Percentiles rank a stretch among this genome's conserved stretches.
These are phyloP conservation scores for Blumeriella jaapii DNA, from an alignment of 2,329 filamentous ascomycete genomes.

Conservation along the genomic window DNA sequence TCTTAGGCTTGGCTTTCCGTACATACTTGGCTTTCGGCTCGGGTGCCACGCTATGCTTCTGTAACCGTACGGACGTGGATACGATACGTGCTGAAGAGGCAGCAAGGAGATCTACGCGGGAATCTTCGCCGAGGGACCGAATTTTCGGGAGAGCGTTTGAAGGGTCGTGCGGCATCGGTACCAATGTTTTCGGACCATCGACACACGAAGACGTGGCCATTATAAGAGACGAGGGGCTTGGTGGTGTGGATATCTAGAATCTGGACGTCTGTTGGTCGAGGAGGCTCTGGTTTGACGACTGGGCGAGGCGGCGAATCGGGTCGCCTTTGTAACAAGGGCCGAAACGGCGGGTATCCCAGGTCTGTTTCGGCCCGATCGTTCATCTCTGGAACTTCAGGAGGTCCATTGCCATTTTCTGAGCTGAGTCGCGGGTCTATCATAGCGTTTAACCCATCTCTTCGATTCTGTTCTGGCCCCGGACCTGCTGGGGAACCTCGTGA, in stretches of 20 bases:
- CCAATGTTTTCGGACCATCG: conserved; percentile 75
- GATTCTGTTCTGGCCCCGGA: not conserved
- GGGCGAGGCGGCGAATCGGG: conserved; percentile 11
- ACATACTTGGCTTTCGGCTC: not conserved
- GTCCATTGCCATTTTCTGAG: too few relatives aligned
- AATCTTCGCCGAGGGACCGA: conserved; percentile 42
- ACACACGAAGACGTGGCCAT: conserved; percentile 66
- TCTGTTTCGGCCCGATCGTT: too few relatives aligned
- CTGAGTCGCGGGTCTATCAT: too few relatives aligned
- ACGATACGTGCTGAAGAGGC: conserved; percentile 58
- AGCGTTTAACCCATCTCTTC: not conserved
- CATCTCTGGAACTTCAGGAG: too few relatives aligned
- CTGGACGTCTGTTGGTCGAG: conserved; percentile 42
- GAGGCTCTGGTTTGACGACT: not conserved
- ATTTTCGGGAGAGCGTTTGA: conserved; percentile 33
- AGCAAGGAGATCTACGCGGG: conserved; percentile 63
- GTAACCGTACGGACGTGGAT: conserved; percentile 51
- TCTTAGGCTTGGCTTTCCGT: conserved; percentile 9
- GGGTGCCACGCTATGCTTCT: conserved; percentile 25
- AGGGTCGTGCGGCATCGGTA: conserved; percentile 49
- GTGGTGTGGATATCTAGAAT: conserved; percentile 70
- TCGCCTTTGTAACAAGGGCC: not conserved
- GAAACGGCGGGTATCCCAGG: too few relatives aligned
- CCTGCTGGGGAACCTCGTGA: not conserved
- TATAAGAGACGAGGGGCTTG: conserved; percentile 70